A percentile compares a stretch with the other conserved stretches of the same genome.
Conservation (phyloP, 805 yeast genomes). For the Wickerhamomyces sydowiorum region DNA sequence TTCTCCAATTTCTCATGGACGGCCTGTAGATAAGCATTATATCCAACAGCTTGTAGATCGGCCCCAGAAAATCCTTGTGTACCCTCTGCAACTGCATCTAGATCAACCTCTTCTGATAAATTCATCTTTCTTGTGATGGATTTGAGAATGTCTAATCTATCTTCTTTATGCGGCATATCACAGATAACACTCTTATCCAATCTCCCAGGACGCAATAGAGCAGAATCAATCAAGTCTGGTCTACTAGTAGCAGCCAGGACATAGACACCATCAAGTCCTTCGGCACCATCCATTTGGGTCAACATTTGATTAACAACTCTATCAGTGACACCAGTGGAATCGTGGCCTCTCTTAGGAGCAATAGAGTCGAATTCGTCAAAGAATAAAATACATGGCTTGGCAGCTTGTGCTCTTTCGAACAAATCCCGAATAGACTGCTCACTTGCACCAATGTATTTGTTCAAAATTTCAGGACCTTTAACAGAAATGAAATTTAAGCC, state of each 20-base stretch:
- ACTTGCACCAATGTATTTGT: slow-evolving; percentile 95
- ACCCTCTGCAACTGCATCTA: slow-evolving; percentile 45
- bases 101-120: slow-evolving; percentile 41
- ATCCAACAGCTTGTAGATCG: slow-evolving; percentile 86
- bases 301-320: slow-evolving; percentile 94
- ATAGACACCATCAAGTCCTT: slow-evolving; percentile 94
- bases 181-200: slow-evolving; percentile 89
- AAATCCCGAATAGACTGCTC: slow-evolving; percentile 92
- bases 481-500: slow-evolving; percentile 90
- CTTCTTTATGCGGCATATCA: slow-evolving; percentile 71
- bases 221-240: slow-evolving; percentile 94
- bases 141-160: slow-evolving; percentile 65
- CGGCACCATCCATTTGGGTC: slow-evolving; percentile 99
- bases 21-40: slow-evolving; percentile 86
- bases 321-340: slow-evolving; percentile 96
- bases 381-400: slow-evolving; percentile 87
- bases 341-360: slow-evolving; percentile 97
- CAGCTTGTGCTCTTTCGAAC: slow-evolving; percentile 91
- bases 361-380: slow-evolving; percentile 96
- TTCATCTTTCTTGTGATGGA: slow-evolving; percentile 59
- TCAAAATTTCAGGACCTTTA: slow-evolving; percentile 92
- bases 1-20: slow-evolving; percentile 62
- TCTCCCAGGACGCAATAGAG: slow-evolving; percentile 92
- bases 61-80: slow-evolving; percentile 91
- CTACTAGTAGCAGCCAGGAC: slow-evolving; percentile 94